phyloP scores from a whole-genome alignment of 768 basidiomycete species.

The Boletus pseudo-olivaceus region DNA sequence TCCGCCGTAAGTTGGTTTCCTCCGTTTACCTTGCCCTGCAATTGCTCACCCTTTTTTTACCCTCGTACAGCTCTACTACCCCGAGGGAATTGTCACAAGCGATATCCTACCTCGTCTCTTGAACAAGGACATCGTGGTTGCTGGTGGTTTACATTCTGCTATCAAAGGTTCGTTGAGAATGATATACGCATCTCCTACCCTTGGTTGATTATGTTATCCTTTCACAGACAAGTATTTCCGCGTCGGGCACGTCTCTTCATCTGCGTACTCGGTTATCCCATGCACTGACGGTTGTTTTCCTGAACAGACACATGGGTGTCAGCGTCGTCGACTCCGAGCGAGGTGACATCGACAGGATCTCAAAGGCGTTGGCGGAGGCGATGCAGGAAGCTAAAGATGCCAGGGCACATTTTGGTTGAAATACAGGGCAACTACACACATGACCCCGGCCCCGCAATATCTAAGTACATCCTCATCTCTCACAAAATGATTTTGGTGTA shows the following conservation, averaged over 20 bases:
- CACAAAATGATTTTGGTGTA: not conserved
- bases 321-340: conserved; percentile 69
- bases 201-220: conserved; percentile 4
- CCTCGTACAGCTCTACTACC: conserved; percentile 67
- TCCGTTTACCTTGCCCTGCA: too few relatives aligned
- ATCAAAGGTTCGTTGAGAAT: conserved; percentile 61
- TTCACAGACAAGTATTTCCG: conserved; percentile 82
- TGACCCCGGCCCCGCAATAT: too few relatives aligned
- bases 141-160: conserved; percentile 81
- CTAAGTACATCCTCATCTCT: not conserved
- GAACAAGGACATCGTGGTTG: conserved; percentile 72
- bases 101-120: conserved; percentile 76
- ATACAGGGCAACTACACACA: not conserved
- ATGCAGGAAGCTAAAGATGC: conserved; percentile 36
- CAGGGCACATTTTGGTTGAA: conserved; percentile 4
- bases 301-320: conserved; percentile 79
- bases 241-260: conserved; percentile 56
- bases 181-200: not conserved
- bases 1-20: conserved; percentile 56
- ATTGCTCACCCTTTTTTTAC: not conserved
- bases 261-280: not conserved
- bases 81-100: conserved; percentile 70
- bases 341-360: conserved; percentile 72
- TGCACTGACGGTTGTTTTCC: not conserved
- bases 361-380: conserved; percentile 59